Evolutionary conservation across 768 basidiomycete species (phyloP).

Genomic region (Phlebiopsis flavidoalba): DNA sequence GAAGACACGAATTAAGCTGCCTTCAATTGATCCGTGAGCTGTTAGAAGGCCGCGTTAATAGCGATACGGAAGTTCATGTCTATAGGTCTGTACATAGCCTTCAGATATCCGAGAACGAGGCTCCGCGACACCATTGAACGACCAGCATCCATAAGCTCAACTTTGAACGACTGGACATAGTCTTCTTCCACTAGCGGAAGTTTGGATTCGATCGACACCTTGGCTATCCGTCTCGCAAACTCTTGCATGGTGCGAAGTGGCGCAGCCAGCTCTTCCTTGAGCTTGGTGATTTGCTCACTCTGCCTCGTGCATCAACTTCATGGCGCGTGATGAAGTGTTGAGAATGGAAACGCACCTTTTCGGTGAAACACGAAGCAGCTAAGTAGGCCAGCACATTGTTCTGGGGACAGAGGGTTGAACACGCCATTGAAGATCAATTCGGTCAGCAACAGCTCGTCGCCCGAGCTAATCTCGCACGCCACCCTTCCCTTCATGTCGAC

Average conservation of each 20-base stretch:
- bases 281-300: constrained; percentile 82
- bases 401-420: constrained; percentile 86
- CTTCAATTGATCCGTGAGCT: constrained; percentile 96
- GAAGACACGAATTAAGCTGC: constrained; percentile 94
- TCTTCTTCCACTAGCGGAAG: constrained; percentile 86
- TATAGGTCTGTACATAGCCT: constrained; percentile 50
- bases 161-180: constrained; percentile 95
- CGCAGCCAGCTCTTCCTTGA: constrained; percentile 90
- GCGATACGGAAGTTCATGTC: neutral
- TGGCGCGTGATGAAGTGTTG: neutral
- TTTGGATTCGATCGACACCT: constrained; percentile 92
- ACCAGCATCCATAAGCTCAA: constrained; percentile 99
- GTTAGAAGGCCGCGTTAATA: neutral
- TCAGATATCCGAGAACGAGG: constrained; percentile 93
- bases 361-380: constrained; percentile 97
- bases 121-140: constrained; percentile 96
- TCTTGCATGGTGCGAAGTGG: constrained; percentile 96
- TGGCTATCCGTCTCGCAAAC: constrained; percentile 91
- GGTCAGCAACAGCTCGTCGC: constrained; percentile 93
- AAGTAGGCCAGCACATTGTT: constrained; percentile 89
- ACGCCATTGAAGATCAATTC: constrained; percentile 97
- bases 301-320: constrained; percentile 23
- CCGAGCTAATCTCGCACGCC: constrained; percentile 96
- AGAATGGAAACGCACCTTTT: constrained; percentile 60
- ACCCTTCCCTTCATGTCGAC: constrained; percentile 98